phyloP scores from a whole-genome alignment of 2,329 filamentous ascomycete genomes.

The Raffaelea albimanens region DNA sequence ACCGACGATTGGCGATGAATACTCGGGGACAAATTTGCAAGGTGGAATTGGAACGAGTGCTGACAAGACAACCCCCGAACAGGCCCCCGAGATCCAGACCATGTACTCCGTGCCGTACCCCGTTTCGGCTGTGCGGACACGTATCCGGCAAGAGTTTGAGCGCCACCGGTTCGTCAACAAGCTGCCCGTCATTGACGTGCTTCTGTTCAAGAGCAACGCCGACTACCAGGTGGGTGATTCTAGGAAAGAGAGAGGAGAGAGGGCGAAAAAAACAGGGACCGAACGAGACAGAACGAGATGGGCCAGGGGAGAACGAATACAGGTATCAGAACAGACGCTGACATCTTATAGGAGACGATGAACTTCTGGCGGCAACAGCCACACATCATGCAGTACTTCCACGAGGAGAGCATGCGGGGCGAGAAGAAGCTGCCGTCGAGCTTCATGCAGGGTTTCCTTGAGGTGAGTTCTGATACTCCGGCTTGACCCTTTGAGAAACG shows the following conservation, averaged over 20 bases:
- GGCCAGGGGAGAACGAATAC: too few species aligned
- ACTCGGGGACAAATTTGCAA: neutral
- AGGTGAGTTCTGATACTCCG: conserved; percentile 45
- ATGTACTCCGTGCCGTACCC: conserved; percentile 95
- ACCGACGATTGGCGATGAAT: neutral
- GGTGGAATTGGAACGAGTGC: neutral
- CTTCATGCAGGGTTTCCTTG: conserved; percentile 91
- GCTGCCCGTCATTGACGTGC: conserved; percentile 75
- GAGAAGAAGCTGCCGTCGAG: conserved; percentile 69
- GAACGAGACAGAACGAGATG: too few species aligned
- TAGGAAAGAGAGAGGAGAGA: neutral
- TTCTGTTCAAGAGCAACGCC: conserved; percentile 81
- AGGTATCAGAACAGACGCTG: too few species aligned
- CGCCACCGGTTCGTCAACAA: conserved; percentile 89
- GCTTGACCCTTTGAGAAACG: neutral
- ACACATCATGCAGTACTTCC: conserved; percentile 96
- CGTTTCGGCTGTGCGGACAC: conserved; percentile 78
- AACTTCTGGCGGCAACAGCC: conserved; percentile 99
- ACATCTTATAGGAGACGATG: conserved; percentile 98
- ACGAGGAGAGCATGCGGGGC: conserved; percentile 70
- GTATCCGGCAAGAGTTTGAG: conserved; percentile 95
- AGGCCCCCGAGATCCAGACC: conserved; percentile 94
- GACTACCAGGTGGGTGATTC: conserved; percentile 77
- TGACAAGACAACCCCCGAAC: neutral
- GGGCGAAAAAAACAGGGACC: neutral